Conservation (phyloP, 495 filamentous ascomycete species). For the Xylaria nigripes region DNA sequence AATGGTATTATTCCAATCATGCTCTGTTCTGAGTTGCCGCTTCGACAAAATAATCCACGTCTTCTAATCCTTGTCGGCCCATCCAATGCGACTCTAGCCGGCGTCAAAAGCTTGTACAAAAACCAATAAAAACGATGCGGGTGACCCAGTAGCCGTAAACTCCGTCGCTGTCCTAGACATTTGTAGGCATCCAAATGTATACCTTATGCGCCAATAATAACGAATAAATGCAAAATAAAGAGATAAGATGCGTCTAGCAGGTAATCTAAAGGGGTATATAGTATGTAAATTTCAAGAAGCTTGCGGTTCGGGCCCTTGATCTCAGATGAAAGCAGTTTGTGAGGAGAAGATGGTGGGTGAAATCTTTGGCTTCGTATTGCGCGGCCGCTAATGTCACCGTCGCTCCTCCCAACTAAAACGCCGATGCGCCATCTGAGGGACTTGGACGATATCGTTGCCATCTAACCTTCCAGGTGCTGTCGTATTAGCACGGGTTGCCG, state of each 20-base stretch:
- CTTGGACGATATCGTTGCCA: slow-evolving; percentile 40
- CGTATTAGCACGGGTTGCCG: slow-evolving; percentile 17
- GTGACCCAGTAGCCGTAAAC: slow-evolving; percentile 15
- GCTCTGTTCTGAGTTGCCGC: background rate
- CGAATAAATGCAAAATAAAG: slow-evolving; percentile 7
- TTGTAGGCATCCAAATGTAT: slow-evolving; percentile 4
- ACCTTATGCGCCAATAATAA: background rate
- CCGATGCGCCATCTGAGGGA: slow-evolving; percentile 43
- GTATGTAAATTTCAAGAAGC: background rate
- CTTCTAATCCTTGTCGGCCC: background rate
- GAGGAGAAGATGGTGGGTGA: background rate
- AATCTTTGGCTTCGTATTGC: background rate
- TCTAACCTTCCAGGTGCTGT: slow-evolving; percentile 17
- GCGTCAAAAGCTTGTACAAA: background rate
- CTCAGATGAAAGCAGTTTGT: background rate
- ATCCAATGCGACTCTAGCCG: background rate
- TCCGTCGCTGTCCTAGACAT: slow-evolving; percentile 21
- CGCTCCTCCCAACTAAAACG: slow-evolving; percentile 47
- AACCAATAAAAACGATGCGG: slow-evolving; percentile 9
- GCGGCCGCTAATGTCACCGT: slow-evolving; percentile 7
- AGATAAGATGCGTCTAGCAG: slow-evolving; percentile 15
- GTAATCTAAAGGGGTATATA: slow-evolving; percentile 5
- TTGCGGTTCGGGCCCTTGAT: background rate
- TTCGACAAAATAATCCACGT: background rate
- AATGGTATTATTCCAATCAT: background rate